Evolutionary conservation across 768 basidiomycete species (phyloP), one percentile per base, ranked within the genome.

Genomic region (Pulveroboletus sp.): DNA sequence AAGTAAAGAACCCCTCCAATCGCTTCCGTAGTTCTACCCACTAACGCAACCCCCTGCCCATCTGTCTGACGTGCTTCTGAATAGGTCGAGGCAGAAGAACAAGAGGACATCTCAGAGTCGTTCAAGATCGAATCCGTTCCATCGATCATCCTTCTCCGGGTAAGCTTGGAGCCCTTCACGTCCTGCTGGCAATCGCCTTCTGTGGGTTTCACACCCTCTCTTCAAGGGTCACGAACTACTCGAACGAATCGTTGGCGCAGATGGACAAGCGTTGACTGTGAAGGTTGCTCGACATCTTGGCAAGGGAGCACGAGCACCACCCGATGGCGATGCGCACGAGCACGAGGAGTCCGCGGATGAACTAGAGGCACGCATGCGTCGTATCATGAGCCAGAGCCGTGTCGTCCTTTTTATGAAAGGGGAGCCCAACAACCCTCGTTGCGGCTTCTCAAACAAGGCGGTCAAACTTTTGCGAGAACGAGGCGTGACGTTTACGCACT

Each of bases 361-460:
- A 58, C 77, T 95, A 18, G 74, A 78, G 14, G 64, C 69, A 38
- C 78, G 93, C 43, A 79, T 94, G 62, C 73, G 68, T 14, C 56
- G 52, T 39, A 69, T 99, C 50, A 95, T 97, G 93, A 78, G 76
- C 53, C 81, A 89, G 69, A 79, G 77, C 68, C 74, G 76, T 18
- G 83, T 93, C 10, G 85, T 95, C 26, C 61, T 94, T 50, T 93
- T 94, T 76, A 94, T 95, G 90, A 95, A 95, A 67, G 92, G 92
- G 17, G 76, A 70, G 44, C 90, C 91, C 0, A 77, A 83, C 30
- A 73, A 70, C 2, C 92, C 92, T 6, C 81, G 85, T 49, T 95
- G 92, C 57, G 91, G 91, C 2, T 95, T 93, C 65, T 90, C 88
- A 5, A 73, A 83, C 51, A 81, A 85, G 72, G 86, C 89, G 3